Evolutionary conservation across 345 rosid genomes (phyloP).

Genomic region (Pugionium dolabratum): DNA sequence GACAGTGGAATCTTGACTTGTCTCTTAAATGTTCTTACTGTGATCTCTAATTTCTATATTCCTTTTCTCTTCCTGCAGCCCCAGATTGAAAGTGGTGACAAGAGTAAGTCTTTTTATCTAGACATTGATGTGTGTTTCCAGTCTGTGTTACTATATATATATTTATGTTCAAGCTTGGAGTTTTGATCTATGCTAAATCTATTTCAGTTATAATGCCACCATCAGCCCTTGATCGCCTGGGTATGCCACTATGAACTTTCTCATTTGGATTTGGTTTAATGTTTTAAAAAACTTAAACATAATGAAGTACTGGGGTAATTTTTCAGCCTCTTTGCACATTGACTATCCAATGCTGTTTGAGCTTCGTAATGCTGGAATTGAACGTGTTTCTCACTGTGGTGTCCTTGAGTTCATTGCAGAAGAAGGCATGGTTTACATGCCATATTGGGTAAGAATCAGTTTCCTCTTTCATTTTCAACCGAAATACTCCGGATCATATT

Average conservation of each 20-base stretch:
- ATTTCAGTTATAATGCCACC: conserved; percentile 77
- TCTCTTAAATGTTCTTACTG: not conserved
- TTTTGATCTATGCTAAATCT: not conserved
- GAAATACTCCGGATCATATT: no score
- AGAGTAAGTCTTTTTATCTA: conserved; percentile 60
- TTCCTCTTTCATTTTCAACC: no score
- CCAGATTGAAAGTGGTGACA: conserved; percentile 97
- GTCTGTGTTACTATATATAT: not conserved
- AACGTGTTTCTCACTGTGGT: not conserved
- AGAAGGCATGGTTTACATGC: not conserved
- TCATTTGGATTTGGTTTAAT: not conserved
- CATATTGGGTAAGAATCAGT: not conserved
- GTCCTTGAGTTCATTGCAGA: not conserved
- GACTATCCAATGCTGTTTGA: not conserved
- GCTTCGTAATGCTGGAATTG: not conserved
- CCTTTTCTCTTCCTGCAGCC: conserved; percentile 60
- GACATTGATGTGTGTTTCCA: not conserved
- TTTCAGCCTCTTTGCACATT: not conserved
- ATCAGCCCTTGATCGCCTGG: not conserved
- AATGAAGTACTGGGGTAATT: no score
- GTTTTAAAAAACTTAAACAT: no score
- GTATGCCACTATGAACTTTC: not conserved
- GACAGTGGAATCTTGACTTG: no score
- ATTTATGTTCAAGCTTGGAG: no score
- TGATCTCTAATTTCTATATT: conserved; percentile 27